Evolutionary conservation across 2,329 filamentous ascomycete species (phyloP).

Genomic region (Pseudonectria foliicola): DNA sequence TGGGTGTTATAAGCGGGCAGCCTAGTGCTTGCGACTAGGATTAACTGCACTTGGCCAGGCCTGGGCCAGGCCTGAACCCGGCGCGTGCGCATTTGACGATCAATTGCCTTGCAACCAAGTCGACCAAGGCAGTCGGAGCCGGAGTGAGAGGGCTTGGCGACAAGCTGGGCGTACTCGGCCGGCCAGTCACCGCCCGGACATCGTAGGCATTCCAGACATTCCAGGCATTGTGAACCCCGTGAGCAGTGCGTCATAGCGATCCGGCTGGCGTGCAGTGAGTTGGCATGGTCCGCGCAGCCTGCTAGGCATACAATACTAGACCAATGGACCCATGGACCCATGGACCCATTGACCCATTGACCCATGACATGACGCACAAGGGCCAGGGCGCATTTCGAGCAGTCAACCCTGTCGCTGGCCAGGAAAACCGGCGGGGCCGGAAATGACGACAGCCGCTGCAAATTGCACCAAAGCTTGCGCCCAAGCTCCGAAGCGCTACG

Average conservation of each 20-base stretch:
- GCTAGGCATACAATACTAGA: no score
- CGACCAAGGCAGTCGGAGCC: constrained; percentile 12
- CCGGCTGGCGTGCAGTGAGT: constrained; percentile 9
- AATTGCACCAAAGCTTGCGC: no score
- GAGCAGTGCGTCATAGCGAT: constrained; percentile 19
- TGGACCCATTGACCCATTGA: no score
- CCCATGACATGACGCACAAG: no score
- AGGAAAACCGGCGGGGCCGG: no score
- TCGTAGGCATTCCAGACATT: constrained; percentile 15
- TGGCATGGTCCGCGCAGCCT: not conserved
- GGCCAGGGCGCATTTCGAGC: no score
- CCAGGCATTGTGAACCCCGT: constrained; percentile 11
- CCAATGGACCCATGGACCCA: no score
- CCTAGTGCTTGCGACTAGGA: constrained; percentile 11
- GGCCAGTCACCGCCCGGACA: constrained; percentile 13
- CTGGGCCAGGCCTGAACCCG: no score
- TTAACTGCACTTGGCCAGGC: no score
- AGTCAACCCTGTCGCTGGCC: no score
- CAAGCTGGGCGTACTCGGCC: constrained; percentile 6
- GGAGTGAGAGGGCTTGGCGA: constrained; percentile 9
- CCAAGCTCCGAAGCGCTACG: no score
- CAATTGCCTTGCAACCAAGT: constrained; percentile 1
- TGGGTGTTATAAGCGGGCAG: constrained; percentile 21
- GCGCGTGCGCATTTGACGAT: not conserved
- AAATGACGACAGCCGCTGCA: no score